Base-by-base conservation (phyloP, 257 asterid species). In the Solanum ossicruentum region DNA sequence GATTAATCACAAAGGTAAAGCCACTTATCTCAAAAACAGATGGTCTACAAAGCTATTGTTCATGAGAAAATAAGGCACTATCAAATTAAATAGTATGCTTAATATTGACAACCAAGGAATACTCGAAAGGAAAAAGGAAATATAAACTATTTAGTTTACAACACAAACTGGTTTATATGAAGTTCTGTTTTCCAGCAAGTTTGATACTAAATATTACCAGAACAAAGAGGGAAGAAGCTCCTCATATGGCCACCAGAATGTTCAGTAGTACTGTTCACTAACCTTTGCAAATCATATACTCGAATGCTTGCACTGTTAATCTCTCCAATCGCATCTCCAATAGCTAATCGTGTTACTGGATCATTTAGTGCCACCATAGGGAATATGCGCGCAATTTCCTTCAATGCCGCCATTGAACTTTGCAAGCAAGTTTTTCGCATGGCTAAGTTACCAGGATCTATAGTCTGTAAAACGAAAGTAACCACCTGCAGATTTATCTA, bases 231-330 rank as follows among this genome's bases (percentile, higher is more conserved):
- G 45, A 52, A 51, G 47, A 78, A 78, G 65, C 49, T 52, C 65
- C 47, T 52, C 83, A 26, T 52, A 78, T 78, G 65, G 65, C 49
- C 28, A 18, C 18, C 79, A 41, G 54, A 70, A 41, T 41, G 41
- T 17, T 41, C 51, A 18, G 28, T 51, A 28, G 49, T 70, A 28
- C 45, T 69, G 81, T 16, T 77, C 41, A 52, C 81, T 86, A 91
- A 96, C 98, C 99, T 95, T 86, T 93, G 98, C 97, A 94, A 93
- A 89, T 96, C 99, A 89, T 93, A 95, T 56, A 96, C 93, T 85
- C 96, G 93, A 85, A 96, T 90, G 87, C 87, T 89, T 67, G 96
- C 92, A 91, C 85, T 93, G 80, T 87, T 91, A 36, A 93, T 90
- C 86, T 91, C 98, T 63, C 91, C 93, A 88, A 96, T 91, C 86